phyloP scores from a whole-genome alignment of 2,329 filamentous ascomycete species.

The Eutypella sp. region DNA sequence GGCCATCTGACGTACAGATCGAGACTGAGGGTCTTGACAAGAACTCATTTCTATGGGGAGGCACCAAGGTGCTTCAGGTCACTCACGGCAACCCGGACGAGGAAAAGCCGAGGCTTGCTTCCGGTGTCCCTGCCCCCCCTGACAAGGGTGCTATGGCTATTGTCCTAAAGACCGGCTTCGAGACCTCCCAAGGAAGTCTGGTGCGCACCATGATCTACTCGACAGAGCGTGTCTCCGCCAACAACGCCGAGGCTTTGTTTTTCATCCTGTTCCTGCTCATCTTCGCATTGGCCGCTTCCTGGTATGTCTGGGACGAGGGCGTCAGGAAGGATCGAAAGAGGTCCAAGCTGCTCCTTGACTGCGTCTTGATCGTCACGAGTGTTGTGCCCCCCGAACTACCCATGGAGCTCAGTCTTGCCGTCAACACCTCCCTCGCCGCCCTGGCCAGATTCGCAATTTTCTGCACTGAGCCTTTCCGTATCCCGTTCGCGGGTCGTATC shows the following conservation, averaged over 20 bases:
- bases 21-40: slow-evolving; percentile 93
- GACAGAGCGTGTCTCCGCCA: slow-evolving; percentile 96
- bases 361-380: slow-evolving; percentile 93
- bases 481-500: slow-evolving; percentile 90
- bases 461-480: slow-evolving; percentile 97
- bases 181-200: slow-evolving; percentile 95
- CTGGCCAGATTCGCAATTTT: slow-evolving; percentile 95
- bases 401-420: slow-evolving; percentile 95
- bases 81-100: slow-evolving; percentile 80
- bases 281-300: slow-evolving; percentile 94
- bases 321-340: slow-evolving; percentile 91
- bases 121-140: slow-evolving; percentile 76
- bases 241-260: slow-evolving; percentile 91
- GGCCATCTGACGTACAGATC: slow-evolving; percentile 72
- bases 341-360: slow-evolving; percentile 94
- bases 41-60: slow-evolving; percentile 92
- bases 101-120: slow-evolving; percentile 64
- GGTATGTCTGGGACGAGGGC: slow-evolving; percentile 99
- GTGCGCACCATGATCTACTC: slow-evolving; percentile 99
- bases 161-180: slow-evolving; percentile 95
- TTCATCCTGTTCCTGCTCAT: slow-evolving; percentile 96
- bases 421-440: slow-evolving; percentile 94
- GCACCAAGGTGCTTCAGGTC: slow-evolving; percentile 94
- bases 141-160: slow-evolving; percentile 93
- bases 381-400: slow-evolving; percentile 97